phyloP scores from a whole-genome alignment of 495 filamentous ascomycete species.

The Hypoxylon rickii region DNA sequence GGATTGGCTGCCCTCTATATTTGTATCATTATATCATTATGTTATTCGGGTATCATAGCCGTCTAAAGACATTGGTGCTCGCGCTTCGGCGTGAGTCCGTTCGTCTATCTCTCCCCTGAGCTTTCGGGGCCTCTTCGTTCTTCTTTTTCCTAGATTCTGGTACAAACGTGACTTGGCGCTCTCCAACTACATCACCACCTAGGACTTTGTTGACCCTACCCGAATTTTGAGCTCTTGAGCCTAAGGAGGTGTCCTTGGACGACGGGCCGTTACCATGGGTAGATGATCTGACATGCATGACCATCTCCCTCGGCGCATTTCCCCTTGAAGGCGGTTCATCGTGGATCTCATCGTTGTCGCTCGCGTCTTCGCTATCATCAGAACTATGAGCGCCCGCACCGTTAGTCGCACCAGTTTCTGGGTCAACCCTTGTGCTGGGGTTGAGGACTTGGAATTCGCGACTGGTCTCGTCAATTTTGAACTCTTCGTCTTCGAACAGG shows the following conservation, averaged over 20 bases:
- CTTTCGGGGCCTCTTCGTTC: conserved; percentile 41
- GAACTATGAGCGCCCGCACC: conserved; percentile 25
- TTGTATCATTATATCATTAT: conserved; percentile 25
- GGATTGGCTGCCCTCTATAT: conserved; percentile 10
- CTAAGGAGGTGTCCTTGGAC: conserved; percentile 68
- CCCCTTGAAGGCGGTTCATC: conserved; percentile 43
- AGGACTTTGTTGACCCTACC: conserved; percentile 51
- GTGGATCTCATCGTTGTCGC: conserved; percentile 48
- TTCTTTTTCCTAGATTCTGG: conserved; percentile 64
- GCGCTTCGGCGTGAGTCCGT: conserved; percentile 67
- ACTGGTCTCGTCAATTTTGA: conserved; percentile 88
- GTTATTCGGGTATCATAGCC: conserved; percentile 50
- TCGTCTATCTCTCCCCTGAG: conserved; percentile 46
- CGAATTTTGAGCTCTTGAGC: conserved; percentile 61
- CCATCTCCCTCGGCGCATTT: conserved; percentile 42
- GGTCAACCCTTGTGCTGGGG: conserved; percentile 66
- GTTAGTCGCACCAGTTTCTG: conserved; percentile 27
- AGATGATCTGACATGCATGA: conserved; percentile 70
- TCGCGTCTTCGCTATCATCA: conserved; percentile 45
- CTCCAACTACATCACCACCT: conserved; percentile 69
- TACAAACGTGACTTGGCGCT: conserved; percentile 84
- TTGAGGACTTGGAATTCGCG: conserved; percentile 86
- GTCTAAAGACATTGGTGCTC: conserved; percentile 72
- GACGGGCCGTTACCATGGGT: conserved; percentile 62
- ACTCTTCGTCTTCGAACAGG: conserved; percentile 91